Evolutionary conservation across 116 monocot species (phyloP), one percentile per base, ranked within the genome.

Genomic region (Iris pallida): DNA sequence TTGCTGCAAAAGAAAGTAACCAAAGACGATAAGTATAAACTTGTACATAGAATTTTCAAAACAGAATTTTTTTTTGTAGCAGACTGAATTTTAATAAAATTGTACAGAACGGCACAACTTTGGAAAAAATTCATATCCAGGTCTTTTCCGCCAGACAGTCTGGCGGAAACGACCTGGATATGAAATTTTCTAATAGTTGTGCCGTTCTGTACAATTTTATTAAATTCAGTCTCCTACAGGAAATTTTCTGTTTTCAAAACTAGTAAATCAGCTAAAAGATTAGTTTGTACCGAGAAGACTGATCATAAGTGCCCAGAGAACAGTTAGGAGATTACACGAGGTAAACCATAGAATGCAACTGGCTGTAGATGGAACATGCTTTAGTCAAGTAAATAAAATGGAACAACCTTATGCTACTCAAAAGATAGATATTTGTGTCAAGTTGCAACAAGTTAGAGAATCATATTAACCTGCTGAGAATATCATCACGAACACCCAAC

Each of bases 281-380:
- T 19, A 45, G 43, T 30, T 0, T 30, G 30, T 92, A 98, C 97
- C 88, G 52, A 87, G 69, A 54, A 92, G 75, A 57, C 87, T 90
- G 80, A 88, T 76, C 16, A 72, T 70, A 78, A 98, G 65, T 70
- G 97, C 97, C 93, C 93, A 92, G 2, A 98, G 80, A 68, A 98
- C 85, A 16, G 83, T 92, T 56, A 92, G 90, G 46, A 92, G 90
- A 43, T 45, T 85, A 61, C 90, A 87, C 5, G 83, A 88, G 40
- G 85, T 82, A 70, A 98, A 76, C 97, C 97, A 98, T 47, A 92
- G 57, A 42, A 86, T 53, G 68, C 81, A 98, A 71, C 97, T 87
- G 66, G 86, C 97, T 98, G 87, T 14, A 73, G 52, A 61, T 18
- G 16, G 15, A 62, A 66, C 20, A 63, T 5, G 47, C 30, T 30